Conservation (phyloP, 2,329 filamentous ascomycete species). For the Penicillium griseofulvum region DNA sequence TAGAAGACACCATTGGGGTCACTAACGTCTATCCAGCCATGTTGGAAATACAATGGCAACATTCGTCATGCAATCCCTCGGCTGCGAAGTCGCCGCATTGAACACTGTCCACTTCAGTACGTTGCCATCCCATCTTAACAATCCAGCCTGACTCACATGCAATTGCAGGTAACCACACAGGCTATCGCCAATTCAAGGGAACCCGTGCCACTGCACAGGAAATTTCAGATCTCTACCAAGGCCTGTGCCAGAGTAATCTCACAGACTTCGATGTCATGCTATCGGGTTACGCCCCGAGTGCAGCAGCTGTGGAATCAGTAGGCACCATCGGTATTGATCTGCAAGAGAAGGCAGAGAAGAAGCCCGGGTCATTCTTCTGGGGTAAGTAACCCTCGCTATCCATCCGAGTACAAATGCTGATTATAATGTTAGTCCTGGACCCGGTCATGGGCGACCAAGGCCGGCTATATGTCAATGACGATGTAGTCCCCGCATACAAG, state of each 20-base stretch:
- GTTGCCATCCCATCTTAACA: conserved; percentile 30
- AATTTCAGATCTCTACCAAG: conserved; percentile 79
- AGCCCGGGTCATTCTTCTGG: conserved; percentile 86
- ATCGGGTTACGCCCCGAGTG: conserved; percentile 89
- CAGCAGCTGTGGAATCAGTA: conserved; percentile 77
- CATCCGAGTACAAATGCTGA: conserved; percentile 1
- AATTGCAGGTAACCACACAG: conserved; percentile 81
- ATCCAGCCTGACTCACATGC: background rate
- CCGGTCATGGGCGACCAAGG: conserved; percentile 99
- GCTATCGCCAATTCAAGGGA: conserved; percentile 84
- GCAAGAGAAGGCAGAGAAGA: conserved; percentile 60
- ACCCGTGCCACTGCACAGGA: conserved; percentile 77
- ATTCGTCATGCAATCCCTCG: conserved; percentile 88
- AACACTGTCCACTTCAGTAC: conserved; percentile 98
- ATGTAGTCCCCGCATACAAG: conserved; percentile 90
- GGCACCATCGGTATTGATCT: conserved; percentile 81
- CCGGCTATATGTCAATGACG: conserved; percentile 82
- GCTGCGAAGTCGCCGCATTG: conserved; percentile 88
- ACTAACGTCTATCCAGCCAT: conserved; percentile 59
- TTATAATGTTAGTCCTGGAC: conserved; percentile 65
- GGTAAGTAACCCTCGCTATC: conserved; percentile 39
- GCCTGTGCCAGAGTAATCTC: conserved; percentile 77
- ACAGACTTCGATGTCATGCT: conserved; percentile 92
- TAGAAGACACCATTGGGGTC: background rate
- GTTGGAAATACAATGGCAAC: conserved; percentile 97